Evolutionary conservation across 345 rosid genomes (phyloP).

Genomic region (Physaria fendleri): DNA sequence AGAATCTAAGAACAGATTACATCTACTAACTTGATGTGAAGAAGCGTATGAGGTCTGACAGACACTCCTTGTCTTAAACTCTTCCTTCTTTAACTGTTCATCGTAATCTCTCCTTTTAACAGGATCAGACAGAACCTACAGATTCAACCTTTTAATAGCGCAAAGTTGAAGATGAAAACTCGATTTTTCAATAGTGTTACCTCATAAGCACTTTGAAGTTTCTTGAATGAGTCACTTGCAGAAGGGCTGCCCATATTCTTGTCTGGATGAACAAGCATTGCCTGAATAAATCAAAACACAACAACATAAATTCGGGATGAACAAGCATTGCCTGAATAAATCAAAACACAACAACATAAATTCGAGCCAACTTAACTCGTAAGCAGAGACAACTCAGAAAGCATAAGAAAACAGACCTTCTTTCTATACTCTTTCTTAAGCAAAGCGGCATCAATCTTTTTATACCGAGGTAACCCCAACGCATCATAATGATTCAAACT

Average conservation of each 20-base stretch:
- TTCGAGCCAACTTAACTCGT: not conserved
- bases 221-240: conserved; percentile 97
- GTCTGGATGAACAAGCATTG: conserved; percentile 99
- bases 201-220: conserved; percentile 97
- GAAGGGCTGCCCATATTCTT: conserved; percentile 88
- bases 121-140: conserved; percentile 75
- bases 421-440: conserved; percentile 85
- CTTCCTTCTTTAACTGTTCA: conserved; percentile 77
- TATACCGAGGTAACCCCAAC: conserved; percentile 68
- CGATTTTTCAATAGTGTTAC: conserved; percentile 33
- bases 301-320: conserved; percentile 90
- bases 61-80: conserved; percentile 53
- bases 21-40: conserved; percentile 47
- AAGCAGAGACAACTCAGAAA: not conserved
- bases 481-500: conserved; percentile 83
- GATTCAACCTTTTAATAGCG: not conserved
- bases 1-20: not conserved
- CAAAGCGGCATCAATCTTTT: conserved; percentile 46
- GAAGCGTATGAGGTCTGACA: conserved; percentile 34
- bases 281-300: conserved; percentile 33
- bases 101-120: conserved; percentile 77
- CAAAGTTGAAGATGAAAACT: not conserved
- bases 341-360: not conserved
- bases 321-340: conserved; percentile 81
- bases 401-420: conserved; percentile 51